Evolutionary conservation across 305 asterid species (phyloP).

Genomic region (Fraxinus greggii): DNA sequence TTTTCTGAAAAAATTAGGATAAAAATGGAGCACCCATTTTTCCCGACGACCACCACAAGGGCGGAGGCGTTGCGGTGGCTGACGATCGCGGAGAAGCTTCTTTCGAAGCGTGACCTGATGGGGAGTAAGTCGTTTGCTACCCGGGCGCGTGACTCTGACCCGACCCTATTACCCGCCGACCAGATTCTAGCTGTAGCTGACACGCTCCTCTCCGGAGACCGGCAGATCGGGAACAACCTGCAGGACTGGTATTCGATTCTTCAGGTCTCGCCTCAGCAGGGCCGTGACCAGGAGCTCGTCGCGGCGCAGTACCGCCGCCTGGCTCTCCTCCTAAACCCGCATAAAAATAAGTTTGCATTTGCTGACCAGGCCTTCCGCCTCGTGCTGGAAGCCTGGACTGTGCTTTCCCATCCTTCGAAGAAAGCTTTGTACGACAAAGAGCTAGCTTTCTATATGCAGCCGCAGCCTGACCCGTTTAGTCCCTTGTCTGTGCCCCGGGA

Average conservation of each 20-base stretch:
- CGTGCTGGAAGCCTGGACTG: constrained; percentile 56
- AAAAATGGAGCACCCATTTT: constrained; percentile 61
- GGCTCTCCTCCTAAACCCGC: constrained; percentile 48
- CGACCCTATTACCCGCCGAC: constrained; percentile 41
- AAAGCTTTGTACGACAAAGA: constrained; percentile 56
- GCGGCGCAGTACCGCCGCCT: constrained; percentile 49
- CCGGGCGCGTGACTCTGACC: constrained; percentile 66
- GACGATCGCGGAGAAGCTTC: constrained; percentile 56
- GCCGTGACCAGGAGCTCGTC: constrained; percentile 43
- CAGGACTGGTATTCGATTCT: constrained; percentile 63
- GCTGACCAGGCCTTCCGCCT: constrained; percentile 63
- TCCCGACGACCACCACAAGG: constrained; percentile 38
- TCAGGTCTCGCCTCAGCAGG: constrained; percentile 45
- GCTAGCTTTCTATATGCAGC: constrained; percentile 26
- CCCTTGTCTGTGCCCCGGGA: constrained; percentile 8
- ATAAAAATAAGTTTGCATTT: constrained; percentile 48
- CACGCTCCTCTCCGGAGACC: constrained; percentile 59
- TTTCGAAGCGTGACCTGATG: constrained; percentile 46
- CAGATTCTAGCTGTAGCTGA: constrained; percentile 60
- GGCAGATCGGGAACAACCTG: constrained; percentile 44
- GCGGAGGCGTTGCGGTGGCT: constrained; percentile 65
- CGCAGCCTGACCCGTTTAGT: constrained; percentile 8
- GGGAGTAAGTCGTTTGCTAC: constrained; percentile 61
- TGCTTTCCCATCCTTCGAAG: constrained; percentile 49
- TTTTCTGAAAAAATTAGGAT: background rate